Evolutionary conservation across 257 asterid genomes (phyloP), one percentile per base, ranked within the genome.

Genomic region (Gynochthodes officinalis): DNA sequence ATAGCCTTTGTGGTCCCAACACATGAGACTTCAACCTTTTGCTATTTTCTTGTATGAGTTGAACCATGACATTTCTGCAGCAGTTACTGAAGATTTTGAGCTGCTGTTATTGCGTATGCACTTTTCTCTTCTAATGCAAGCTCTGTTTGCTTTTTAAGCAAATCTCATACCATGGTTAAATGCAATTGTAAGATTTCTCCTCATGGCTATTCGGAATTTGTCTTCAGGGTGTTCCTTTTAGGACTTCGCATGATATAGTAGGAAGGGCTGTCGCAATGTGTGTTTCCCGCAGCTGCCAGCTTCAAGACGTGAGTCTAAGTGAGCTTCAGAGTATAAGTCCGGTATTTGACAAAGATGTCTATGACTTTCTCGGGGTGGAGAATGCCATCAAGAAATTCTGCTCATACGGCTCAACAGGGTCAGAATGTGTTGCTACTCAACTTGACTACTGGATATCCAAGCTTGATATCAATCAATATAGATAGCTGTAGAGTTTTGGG

Each of bases 401-500:
- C 67, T 95, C 98, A 10, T 95, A 95, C 77, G 99, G 99, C 71
- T 95, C 99, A 46, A 92, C 99, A 0, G 99, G 99, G 72, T 87
- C 95, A 10, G 91, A 83, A 68, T 92, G 97, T 64, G 99, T 95
- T 30, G 88, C 97, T 63, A 75, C n/a, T 75, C 99, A 95, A 78
- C 82, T 95, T 59, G 88, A 83, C 54, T 89, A 86, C 77, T 95
- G 98, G 99, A 79, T 81, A 9, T 61, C 73, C 27, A 85, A 86
- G 84, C 84, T 95, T 27, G 84, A 70, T 55, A 57, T 92, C 65
- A 73, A 78, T 63, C 19, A 50, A 75, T 68, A 76, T 42, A 54
- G 32, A 16, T 53, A 30, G 72, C 8, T 15, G 52, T 60, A 67
- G 67, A 18, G 42, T 59, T 40, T 37, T 30, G 46, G 57, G 3